Evolutionary conservation across 164 flowering plant genomes (phyloP), one percentile per base, ranked within the genome.

Genomic region (Vitis rotundifolia): DNA sequence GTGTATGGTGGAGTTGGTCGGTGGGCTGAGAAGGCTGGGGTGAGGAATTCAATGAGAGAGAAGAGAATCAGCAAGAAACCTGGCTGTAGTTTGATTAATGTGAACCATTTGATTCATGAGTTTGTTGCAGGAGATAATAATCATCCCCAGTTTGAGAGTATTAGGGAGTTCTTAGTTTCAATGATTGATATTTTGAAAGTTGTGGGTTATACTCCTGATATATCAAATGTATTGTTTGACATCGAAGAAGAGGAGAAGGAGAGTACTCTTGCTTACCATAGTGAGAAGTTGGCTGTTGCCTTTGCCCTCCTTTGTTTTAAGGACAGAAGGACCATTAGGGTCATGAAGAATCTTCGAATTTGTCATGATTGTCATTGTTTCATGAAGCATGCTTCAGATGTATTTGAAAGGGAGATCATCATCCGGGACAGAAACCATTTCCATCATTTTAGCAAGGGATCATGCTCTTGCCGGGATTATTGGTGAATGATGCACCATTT

Each of bases 311-410:
- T 77, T 15, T 53, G 60, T n/a, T 58, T 64, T 26, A 55, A 68
- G 12, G 76, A 78, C 66, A 68, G 59, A 8, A 73, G 68, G 71
- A 64, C 76, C 3, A 76, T 81, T 64, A 70, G 84, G 67, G 53
- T 78, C 68, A 78, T 81, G 82, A 87, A 87, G 74, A 87, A 87
- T 73, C 86, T 87, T 61, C 74, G 91, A 52, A 82, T 82, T 59
- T 87, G 89, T 64, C 64, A 72, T 8, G 88, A 87, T 70, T 87
- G 87, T 65, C 89, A 85, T 71, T 49, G 66, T 37, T 83, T 87
- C 71, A 84, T 87, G 88, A 85, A 87, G 80, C 77, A 80, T 52
- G 79, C 81, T n/a, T 84, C 91, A 9, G 37, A 65, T 50, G 73
- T 75, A 15, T 83, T 85, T 52, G 52, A 68, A 22, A 68, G 68